Evolutionary conservation across 2,329 filamentous ascomycete species (phyloP), one percentile per base, ranked within the genome.

Genomic region (Aspergillus costaricaensis): DNA sequence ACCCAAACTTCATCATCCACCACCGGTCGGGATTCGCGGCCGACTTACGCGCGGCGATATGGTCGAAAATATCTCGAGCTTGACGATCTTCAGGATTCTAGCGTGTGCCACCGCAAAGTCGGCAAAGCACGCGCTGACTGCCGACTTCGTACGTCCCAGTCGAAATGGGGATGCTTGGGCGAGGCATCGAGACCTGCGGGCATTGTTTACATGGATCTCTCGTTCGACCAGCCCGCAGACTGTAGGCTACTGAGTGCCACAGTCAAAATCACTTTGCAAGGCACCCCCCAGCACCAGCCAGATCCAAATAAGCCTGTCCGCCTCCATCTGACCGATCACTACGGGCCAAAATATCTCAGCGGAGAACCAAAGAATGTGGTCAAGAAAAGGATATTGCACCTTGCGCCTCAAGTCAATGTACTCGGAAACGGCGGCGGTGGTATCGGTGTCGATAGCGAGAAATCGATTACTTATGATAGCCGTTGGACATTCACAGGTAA

Each of bases 331-430:
- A 67, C 62, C 17, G 59, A 67, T 25, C 60, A 61, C 41, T 67
- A 62, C 51, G 66, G 66, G 5, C 66, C 66, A 5, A 66, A 64
- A 36, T 38, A 61, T 15, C 62, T 67, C 10, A 36, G 52, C 36
- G 66, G 65, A 9, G 39, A 60, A 19, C 53, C 62, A 30, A 67
- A 57, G 17, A 49, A 25, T n/a, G 55, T 63, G 10, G 19, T 36
- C 10, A 55, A 38, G 14, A 68, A 61, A 36, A 57, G 23, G 25
- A 56, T 36, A 4, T 56, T 47, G 17, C 57, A 63, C 43, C 23
- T 66, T 21, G 65, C 59, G 9, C 66, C 66, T 4, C 36, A 62
- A 12, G 55, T 63, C 5, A 54, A 62, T 15, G 55, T 67, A 8
- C 43, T 66, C 4, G 65, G 66, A 2, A 62, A 41, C 36, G 62